Evolutionary conservation across 768 basidiomycete species (phyloP).

Genomic region (Naganishia kalamii): DNA sequence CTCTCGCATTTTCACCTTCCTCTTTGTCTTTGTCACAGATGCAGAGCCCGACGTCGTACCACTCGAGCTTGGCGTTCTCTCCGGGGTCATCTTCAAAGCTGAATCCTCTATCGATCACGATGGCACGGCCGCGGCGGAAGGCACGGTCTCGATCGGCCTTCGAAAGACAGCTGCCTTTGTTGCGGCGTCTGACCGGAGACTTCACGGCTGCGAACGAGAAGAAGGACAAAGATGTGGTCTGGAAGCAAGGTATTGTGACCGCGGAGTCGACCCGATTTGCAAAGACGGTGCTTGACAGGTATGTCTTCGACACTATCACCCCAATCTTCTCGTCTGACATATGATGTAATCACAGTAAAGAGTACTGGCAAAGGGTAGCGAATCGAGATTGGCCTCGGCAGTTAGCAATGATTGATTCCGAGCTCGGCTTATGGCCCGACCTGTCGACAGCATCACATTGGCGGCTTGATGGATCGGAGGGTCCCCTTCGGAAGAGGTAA

Average conservation of each 20-base stretch:
- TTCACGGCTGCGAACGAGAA: constrained; percentile 38
- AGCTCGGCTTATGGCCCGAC: constrained; percentile 76
- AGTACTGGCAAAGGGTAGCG: constrained; percentile 63
- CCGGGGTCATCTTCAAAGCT: not conserved
- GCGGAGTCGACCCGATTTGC: constrained; percentile 26
- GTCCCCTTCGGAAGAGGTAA: constrained; percentile 76
- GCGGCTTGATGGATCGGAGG: constrained; percentile 87
- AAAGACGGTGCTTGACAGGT: constrained; percentile 42
- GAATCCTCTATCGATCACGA: constrained; percentile 4
- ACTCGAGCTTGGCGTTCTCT: not conserved
- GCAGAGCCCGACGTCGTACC: constrained; percentile 23
- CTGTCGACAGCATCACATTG: constrained; percentile 54
- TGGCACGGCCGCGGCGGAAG: not conserved
- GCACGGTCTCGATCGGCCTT: constrained; percentile 27
- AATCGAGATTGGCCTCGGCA: constrained; percentile 50
- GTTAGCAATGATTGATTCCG: constrained; percentile 59
- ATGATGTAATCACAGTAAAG: constrained; percentile 53
- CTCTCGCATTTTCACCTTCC: constrained; percentile 14
- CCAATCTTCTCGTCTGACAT: constrained; percentile 18
- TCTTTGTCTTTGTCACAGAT: constrained; percentile 18
- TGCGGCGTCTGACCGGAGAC: constrained; percentile 40
- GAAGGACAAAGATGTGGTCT: constrained; percentile 45
- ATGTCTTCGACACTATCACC: constrained; percentile 8
- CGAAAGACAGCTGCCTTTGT: constrained; percentile 38
- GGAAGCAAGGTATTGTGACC: constrained; percentile 32